Evolutionary conservation across 2,329 filamentous ascomycete genomes (phyloP), one percentile per base, ranked within the genome.

Genomic region (Botrytis pseudocinerea): DNA sequence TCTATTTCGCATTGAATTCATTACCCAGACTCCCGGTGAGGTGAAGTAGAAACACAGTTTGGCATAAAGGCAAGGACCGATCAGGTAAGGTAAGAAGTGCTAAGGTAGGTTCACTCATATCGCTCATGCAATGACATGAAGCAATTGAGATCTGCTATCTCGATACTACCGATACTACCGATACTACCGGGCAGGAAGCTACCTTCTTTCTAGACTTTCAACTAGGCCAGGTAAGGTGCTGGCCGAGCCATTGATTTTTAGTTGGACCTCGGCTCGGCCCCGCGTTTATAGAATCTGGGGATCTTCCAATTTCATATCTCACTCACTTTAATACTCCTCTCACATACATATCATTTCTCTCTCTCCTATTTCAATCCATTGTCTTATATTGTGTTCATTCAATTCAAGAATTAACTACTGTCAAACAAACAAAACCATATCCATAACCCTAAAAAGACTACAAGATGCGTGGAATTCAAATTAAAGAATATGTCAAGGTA

Each of bases 401-500:
- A 42, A 48, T 28, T 32, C 46, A 10, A 14, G 12, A 9, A 16
- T 10, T 20, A 4, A n/a, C 28, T 16, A 0, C 9, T 25, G 28
- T 22, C 42, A 3, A 46, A 70, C 22, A 22, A n/a, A 25, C 22
- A 22, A 40, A n/a, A 10, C 18, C 32, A 38, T 32, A 51, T 65
- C 63, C 14, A 54, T 54, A 40, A 38, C 6, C 32, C 16, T 1
- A 28, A n/a, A 61, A 12, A 10, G 35, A 62, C 14, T 54, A 71
- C 71, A 90, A 76, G 69, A 95, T 95, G 93, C 90, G 89, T 78
- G 93, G 89, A 78, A 93, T 94, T 73, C 89, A 93, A 82, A 83
- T 94, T 73, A 88, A 85, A 77, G 84, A 92, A 86, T 94, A 94
- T 80, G 90, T 94, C 83, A 90, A 92, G 85, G 92, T 92, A 84